Base-by-base conservation (phyloP, 2,329 filamentous ascomycete species). In the Scorias spongiosa region DNA sequence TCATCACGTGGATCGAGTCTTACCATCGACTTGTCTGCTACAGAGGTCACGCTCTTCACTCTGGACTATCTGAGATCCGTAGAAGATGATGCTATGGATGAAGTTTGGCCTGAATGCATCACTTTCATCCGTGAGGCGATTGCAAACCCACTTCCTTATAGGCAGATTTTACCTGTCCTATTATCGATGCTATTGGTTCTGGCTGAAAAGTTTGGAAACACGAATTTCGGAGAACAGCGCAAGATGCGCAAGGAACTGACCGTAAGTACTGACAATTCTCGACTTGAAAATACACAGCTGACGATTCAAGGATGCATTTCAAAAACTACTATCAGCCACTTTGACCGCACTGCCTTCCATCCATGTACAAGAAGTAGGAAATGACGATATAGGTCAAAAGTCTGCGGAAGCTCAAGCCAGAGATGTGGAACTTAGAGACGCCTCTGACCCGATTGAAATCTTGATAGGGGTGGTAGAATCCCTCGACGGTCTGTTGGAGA, bases 81-180 rank as follows among this genome's bases (percentile, higher is more conserved):
- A 10, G 91, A 98, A 57, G 91, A 98, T 55, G 91, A 98, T 66
- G 84, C 91, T 12, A 89, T 95, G 74, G 91, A 98, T 55, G 91
- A 98, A 63, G 94, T 98, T 41, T 98, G 91, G 91, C 74, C 80
- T 36, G 89, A 98, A 59, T 98, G 89, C 60, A 86, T 88, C 55
- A 76, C 81, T 0, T 98, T 98, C 61, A 63, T 96, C 47, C 82
- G 80, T 49, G 93, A 98, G 58, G 75, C 98, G 26, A 71, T 98
- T 26, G 79, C 81, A 18, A 98, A 98, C 57, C 93, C 91, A 1
- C 86, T 98, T 56, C 91, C 91, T 2, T 89, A 98, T 64, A 75
- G 91, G 44, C 88, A 95, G 57, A 89, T 88, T 7, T 65, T 98
- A 34, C 84, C 91, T 6, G 79, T 81, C 42, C 67, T 98, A 39